phyloP scores from a whole-genome alignment of 345 rosid genomes.

The Psidium guajava region DNA sequence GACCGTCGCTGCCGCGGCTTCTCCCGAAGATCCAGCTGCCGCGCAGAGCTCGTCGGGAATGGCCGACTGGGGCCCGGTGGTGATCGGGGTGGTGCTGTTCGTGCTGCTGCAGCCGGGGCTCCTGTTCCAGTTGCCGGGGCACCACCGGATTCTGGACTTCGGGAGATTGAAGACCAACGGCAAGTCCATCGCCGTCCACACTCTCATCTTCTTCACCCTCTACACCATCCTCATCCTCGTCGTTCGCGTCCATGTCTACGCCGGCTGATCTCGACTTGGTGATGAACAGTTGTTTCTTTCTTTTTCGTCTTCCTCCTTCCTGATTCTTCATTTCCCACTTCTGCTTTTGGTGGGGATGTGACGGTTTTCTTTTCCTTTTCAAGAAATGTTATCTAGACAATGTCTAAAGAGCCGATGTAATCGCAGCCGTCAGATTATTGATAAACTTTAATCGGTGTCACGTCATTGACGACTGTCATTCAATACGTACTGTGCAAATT shows the following conservation, averaged over 20 bases:
- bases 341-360: not conserved
- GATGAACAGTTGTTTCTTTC: not conserved
- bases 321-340: not conserved
- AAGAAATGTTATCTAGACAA: not conserved
- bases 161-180: slow-evolving; percentile 95
- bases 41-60: slow-evolving; percentile 4
- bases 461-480: not conserved
- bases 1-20: not conserved
- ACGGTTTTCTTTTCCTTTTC: not conserved
- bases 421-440: not conserved
- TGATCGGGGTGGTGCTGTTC: slow-evolving; percentile 77
- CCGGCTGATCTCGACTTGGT: slow-evolving; percentile 29
- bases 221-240: slow-evolving; percentile 77
- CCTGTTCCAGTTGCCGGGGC: slow-evolving; percentile 68
- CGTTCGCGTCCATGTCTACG: slow-evolving; percentile 71
- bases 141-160: slow-evolving; percentile 41
- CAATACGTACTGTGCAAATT: not conserved
- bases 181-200: slow-evolving; percentile 74
- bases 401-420: not conserved
- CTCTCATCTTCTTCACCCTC: slow-evolving; percentile 72
- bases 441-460: not conserved
- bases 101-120: slow-evolving; percentile 83
- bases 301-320: no score
- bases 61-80: slow-evolving; percentile 96
- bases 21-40: not conserved